These are phyloP conservation scores for Jasminum sambac DNA, from an alignment of 257 asterid species.

Conservation along the genomic window DNA sequence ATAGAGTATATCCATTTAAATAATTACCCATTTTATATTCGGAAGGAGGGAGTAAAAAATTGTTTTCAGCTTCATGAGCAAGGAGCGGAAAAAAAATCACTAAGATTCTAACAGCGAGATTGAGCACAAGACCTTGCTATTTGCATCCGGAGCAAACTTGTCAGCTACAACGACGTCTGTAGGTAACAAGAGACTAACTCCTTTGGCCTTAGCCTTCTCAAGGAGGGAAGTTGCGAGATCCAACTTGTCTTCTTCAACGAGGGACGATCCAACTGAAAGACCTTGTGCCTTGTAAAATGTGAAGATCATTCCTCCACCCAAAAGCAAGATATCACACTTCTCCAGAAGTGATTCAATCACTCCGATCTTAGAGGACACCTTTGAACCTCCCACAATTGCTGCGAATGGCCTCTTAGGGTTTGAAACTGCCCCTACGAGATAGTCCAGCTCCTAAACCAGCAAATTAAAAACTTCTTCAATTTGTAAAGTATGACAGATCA, in stretches of 20 bases:
- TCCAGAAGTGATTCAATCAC: slow-evolving; percentile 85
- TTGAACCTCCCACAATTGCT: slow-evolving; percentile 92
- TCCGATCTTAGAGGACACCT: slow-evolving; percentile 89
- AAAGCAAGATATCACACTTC: slow-evolving; percentile 64
- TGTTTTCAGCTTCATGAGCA: background rate
- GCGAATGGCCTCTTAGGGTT: slow-evolving; percentile 81
- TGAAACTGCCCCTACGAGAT: slow-evolving; percentile 84
- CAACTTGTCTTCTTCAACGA: slow-evolving; percentile 93
- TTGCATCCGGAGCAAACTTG: slow-evolving; percentile 89
- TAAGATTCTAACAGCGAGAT: background rate
- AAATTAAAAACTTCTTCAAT: slow-evolving; percentile 14
- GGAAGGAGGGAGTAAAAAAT: background rate
- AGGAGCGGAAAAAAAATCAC: background rate
- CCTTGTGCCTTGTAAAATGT: slow-evolving; percentile 95
- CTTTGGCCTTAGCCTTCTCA: slow-evolving; percentile 77
- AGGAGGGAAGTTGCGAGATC: slow-evolving; percentile 76
- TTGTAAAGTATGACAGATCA: background rate
- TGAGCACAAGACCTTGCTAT: slow-evolving; percentile 61
- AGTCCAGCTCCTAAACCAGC: slow-evolving; percentile 67
- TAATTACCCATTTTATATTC: too few species aligned
- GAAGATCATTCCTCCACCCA: slow-evolving; percentile 94
- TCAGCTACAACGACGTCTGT: slow-evolving; percentile 79
- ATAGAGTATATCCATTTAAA: too few species aligned
- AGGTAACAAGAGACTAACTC: slow-evolving; percentile 73
- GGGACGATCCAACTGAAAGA: slow-evolving; percentile 77